Evolutionary conservation across 805 yeast genomes (phyloP).

Genomic region (Lipomyces anomalus): DNA sequence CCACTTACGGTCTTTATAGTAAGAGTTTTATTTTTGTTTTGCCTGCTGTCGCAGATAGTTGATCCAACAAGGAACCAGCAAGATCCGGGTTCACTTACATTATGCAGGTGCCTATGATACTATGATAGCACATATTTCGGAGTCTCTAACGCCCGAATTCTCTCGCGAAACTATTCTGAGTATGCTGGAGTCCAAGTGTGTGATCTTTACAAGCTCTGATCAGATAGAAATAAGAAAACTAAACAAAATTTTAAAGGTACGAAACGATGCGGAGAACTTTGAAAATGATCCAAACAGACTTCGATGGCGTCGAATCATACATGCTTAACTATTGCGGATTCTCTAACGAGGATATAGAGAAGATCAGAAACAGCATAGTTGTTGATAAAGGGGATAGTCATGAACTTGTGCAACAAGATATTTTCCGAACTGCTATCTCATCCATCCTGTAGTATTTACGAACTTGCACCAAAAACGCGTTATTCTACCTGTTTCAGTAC

Average conservation of each 20-base stretch:
- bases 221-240: too few species aligned
- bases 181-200: too few species aligned
- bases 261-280: conserved; percentile 10
- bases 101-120: too few species aligned
- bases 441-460: neutral
- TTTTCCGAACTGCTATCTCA: neutral
- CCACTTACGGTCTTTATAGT: conserved; percentile 51
- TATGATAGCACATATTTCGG: too few species aligned
- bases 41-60: too few species aligned
- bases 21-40: conserved; percentile 8
- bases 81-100: too few species aligned
- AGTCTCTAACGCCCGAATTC: too few species aligned
- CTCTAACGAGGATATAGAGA: neutral
- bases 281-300: conserved; percentile 19
- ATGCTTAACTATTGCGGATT: conserved; percentile 3
- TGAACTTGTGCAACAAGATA: neutral
- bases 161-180: too few species aligned
- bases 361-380: neutral
- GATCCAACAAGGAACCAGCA: too few species aligned
- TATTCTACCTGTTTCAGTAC: neutral
- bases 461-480: neutral
- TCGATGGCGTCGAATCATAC: conserved; percentile 24
- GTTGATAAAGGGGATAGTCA: neutral
- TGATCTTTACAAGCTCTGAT: too few species aligned
- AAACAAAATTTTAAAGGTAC: too few species aligned